A percentile compares a stretch with the other conserved stretches of the same genome.
Conservation (phyloP, 2,329 filamentous ascomycete genomes). For the Magnaporthiopsis incrustans region DNA sequence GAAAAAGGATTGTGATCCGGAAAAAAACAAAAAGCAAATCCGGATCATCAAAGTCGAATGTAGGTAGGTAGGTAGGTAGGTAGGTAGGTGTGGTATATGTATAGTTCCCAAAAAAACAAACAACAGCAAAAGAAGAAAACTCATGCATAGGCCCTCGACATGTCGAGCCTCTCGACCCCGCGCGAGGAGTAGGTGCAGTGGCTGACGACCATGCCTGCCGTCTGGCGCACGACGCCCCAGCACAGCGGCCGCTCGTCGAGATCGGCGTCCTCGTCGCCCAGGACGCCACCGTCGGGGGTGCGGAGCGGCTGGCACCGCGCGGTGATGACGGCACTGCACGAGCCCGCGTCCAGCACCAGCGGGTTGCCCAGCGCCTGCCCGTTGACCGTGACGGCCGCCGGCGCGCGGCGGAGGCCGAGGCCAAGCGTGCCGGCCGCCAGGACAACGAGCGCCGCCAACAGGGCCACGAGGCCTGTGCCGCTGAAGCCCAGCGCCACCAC, state of each 20-base stretch:
- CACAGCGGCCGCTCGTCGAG: conserved; percentile 20
- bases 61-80: too few relatives aligned
- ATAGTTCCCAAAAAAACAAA: not conserved
- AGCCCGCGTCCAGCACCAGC: conserved; percentile 36
- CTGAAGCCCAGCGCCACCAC: conserved; percentile 33
- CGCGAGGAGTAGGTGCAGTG: conserved; percentile 37
- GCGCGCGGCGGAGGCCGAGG: conserved; percentile 32
- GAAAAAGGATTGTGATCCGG: too few relatives aligned
- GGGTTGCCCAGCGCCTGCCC: conserved; percentile 37
- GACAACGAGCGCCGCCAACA: conserved; percentile 31
- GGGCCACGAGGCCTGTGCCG: conserved; percentile 31
- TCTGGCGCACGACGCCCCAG: conserved; percentile 33
- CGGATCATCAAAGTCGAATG: too few relatives aligned
- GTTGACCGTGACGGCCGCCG: conserved; percentile 25
- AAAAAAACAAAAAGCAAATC: too few relatives aligned
- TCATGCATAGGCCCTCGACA: conserved; percentile 29
- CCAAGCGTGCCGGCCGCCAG: conserved; percentile 26
- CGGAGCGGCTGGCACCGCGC: conserved; percentile 30
- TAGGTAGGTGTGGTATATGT: too few relatives aligned
- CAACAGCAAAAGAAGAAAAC: not conserved
- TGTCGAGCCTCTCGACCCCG: conserved; percentile 25
- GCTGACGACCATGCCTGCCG: conserved; percentile 27
- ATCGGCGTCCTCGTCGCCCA: conserved; percentile 16
- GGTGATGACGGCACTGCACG: conserved; percentile 44
- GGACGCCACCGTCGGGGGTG: conserved; percentile 14